phyloP scores from a whole-genome alignment of 140 eudicot genomes.

The Stevia rebaudiana region DNA sequence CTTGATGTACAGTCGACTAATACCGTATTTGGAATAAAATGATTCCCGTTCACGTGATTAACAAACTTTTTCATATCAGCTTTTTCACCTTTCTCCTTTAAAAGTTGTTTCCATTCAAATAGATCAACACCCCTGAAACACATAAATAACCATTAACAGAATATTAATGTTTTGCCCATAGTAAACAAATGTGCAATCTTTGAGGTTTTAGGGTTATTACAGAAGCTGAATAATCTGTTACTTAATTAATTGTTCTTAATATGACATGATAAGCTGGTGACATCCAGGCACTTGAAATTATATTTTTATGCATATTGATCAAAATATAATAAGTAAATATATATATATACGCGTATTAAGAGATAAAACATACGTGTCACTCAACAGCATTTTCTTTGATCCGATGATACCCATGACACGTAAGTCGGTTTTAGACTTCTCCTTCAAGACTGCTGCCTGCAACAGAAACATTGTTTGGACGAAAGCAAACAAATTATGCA shows the following conservation, averaged over 20 bases:
- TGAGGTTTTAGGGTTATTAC: background rate
- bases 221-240: background rate
- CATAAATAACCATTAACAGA: slow-evolving; percentile 3
- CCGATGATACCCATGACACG: slow-evolving; percentile 97
- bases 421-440: slow-evolving; percentile 78
- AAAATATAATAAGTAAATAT: too few species aligned
- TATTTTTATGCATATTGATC: too few species aligned
- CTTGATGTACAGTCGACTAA: slow-evolving; percentile 96
- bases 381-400: slow-evolving; percentile 69
- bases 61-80: slow-evolving; percentile 79
- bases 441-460: slow-evolving; percentile 88
- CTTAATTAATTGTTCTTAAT: too few species aligned
- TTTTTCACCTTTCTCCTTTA: slow-evolving; percentile 62
- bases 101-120: slow-evolving; percentile 75
- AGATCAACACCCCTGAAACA: slow-evolving; percentile 77
- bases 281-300: too few species aligned
- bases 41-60: slow-evolving; percentile 76
- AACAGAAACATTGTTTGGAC: slow-evolving; percentile 11
- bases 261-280: too few species aligned
- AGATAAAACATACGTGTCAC: slow-evolving; percentile 65
- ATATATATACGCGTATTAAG: background rate
- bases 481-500: background rate
- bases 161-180: background rate
- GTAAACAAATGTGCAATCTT: background rate
- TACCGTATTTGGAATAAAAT: slow-evolving; percentile 82